A percentile compares a stretch with the other conserved stretches of the same genome.
Evolutionary conservation across 441 rosid species (phyloP).

Genomic region (Syzygium syzygioides): DNA sequence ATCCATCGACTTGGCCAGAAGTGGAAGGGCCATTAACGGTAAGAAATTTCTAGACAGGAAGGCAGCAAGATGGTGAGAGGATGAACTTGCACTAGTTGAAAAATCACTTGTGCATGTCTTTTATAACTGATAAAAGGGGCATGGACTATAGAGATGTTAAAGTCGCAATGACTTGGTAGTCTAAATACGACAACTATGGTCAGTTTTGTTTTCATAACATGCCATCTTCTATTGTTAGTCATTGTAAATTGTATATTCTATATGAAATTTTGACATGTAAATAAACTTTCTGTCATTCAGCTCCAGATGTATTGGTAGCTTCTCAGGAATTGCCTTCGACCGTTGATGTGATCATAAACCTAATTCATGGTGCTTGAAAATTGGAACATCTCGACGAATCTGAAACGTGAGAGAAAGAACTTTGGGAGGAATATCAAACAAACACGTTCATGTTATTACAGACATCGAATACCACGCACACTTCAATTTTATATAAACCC

Average conservation of each 20-base stretch:
- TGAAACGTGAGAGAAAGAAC: no score
- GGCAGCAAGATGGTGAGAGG: background rate
- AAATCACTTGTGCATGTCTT: no score
- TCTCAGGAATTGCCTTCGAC: background rate
- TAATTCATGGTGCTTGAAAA: background rate
- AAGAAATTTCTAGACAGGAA: conserved; percentile 7
- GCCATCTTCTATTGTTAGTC: background rate
- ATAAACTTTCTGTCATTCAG: no score
- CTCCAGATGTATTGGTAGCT: background rate
- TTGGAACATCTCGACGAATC: no score
- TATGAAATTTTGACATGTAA: background rate
- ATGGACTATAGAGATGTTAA: no score
- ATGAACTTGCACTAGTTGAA: no score
- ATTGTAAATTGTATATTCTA: no score
- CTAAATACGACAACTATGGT: background rate
- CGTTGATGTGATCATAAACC: background rate
- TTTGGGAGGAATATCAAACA: no score
- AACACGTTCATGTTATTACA: no score
- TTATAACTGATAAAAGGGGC: no score
- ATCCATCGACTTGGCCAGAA: conserved; percentile 74
- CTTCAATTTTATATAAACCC: no score
- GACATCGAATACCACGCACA: no score
- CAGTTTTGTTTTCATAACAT: background rate
- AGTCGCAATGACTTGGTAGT: background rate
- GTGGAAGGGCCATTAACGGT: conserved; percentile 85